Evolutionary conservation across 305 asterid genomes (phyloP), one percentile per base, ranked within the genome.

Genomic region (Fraxinus floribunda): DNA sequence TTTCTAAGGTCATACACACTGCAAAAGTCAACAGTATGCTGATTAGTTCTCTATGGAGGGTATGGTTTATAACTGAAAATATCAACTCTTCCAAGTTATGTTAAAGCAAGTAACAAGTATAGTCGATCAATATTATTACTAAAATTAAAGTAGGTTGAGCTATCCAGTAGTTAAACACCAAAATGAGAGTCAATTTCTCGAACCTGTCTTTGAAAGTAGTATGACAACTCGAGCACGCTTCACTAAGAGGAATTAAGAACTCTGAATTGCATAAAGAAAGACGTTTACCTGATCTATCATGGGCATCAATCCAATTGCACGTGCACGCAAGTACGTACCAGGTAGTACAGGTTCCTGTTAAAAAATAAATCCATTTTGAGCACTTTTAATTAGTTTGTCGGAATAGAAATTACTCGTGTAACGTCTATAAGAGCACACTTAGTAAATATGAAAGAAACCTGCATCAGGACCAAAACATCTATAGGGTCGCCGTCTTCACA

Each of bases 241-340:
- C 20, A 49, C 18, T 49, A 49, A 49, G 60, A 49, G 60, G 7
- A 5, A 49, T 49, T 16, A 18, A 57, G 29, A 57, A 57, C 68
- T 18, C 68, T 57, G 68, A 38, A 15, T 32, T 77, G 30, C n/a
- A 9, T 22, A 18, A 24, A 77, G 46, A 46, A 36, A 7, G 73
- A 22, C 6, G 16, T 44, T 82, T 84, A 93, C 98, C 98, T 95
- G 98, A 88, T 93, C 98, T 87, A 93, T 95, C 98, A 95, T 95
- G 4, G 98, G 98, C 98, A 95, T 92, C 85, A 95, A 85, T 13
- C 98, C 98, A 84, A 95, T 95, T 18, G 98, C 98, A 81, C 98
- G 95, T 11, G 98, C 98, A 86, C 98, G 97, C 32, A 95, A 94
- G 85, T 77, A 95, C 76, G 93, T 92, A 44, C 97, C 97, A 22